Evolutionary conservation across 192 early-diverging fungal genomes (phyloP).

Genomic region (Podila epicladia): DNA sequence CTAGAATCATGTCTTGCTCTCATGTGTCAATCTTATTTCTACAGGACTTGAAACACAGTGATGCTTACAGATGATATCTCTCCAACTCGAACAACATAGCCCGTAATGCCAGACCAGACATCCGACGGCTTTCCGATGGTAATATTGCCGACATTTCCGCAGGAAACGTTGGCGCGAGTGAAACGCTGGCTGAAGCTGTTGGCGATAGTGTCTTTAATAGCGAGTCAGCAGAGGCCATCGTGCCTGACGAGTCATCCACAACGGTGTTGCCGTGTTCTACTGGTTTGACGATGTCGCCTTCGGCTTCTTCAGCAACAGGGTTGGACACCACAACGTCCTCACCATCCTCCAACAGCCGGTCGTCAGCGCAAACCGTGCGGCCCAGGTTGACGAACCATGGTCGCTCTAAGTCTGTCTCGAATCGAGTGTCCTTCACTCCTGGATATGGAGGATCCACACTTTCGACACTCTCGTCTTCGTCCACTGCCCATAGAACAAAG

Average conservation of each 20-base stretch:
- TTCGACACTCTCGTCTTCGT: constrained; percentile 20
- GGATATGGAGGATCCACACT: constrained; percentile 12
- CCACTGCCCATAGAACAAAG: constrained; percentile 16
- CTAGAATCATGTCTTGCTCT: neutral
- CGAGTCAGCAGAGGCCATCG: neutral
- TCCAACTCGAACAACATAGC: constrained; percentile 23
- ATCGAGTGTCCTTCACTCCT: constrained; percentile 42
- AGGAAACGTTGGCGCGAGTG: constrained; percentile 13
- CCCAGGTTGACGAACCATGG: constrained; percentile 39
- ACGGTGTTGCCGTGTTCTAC: neutral
- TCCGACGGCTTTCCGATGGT: constrained; percentile 75
- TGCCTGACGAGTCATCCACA: neutral
- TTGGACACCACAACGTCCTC: constrained; percentile 2
- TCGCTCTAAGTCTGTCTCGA: constrained; percentile 42
- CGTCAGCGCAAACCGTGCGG: constrained; percentile 19
- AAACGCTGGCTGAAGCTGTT: neutral
- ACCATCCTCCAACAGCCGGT: constrained; percentile 2
- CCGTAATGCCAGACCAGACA: constrained; percentile 81
- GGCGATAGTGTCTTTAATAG: neutral
- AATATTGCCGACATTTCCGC: constrained; percentile 59
- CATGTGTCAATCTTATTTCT: constrained; percentile 13
- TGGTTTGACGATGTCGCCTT: neutral
- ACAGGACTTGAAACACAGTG: no score
- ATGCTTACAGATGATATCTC: no score
- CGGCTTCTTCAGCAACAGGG: neutral